Evolutionary conservation across 164 flowering plant genomes (phyloP).

Genomic region (Saururus chinensis): DNA sequence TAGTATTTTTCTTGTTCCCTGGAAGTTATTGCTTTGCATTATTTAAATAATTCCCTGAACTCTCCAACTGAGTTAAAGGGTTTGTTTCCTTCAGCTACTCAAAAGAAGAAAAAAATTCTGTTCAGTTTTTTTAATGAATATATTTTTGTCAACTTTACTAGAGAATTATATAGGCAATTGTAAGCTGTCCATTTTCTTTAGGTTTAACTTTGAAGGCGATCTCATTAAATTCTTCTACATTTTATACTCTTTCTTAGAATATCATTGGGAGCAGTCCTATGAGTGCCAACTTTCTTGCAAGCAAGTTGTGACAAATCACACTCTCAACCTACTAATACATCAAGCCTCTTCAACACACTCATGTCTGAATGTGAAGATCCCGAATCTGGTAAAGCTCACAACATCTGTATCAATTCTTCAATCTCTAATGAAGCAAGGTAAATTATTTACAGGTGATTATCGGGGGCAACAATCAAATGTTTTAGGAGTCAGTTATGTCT

Average conservation of each 20-base stretch:
- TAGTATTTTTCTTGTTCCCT: too few relatives aligned
- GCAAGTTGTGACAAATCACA: conserved; percentile 25
- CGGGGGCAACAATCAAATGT: conserved; percentile 25
- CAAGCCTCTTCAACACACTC: conserved; percentile 49
- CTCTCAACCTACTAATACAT: conserved; percentile 50
- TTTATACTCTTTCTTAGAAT: not conserved
- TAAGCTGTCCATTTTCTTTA: too few relatives aligned
- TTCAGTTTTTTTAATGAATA: too few relatives aligned
- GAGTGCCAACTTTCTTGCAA: conserved; percentile 32
- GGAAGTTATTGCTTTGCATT: conserved; percentile 30
- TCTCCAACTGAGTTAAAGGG: conserved; percentile 44
- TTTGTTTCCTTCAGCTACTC: too few relatives aligned
- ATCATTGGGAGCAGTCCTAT: conserved; percentile 25
- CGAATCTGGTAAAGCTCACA: conserved; percentile 51
- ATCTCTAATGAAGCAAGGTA: not conserved
- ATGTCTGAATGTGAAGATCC: conserved; percentile 73
- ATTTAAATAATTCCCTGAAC: conserved; percentile 42
- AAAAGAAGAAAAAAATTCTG: too few relatives aligned
- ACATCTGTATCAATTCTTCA: not conserved
- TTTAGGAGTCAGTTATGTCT: conserved; percentile 22
- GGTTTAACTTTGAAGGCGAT: not conserved
- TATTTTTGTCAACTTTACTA: too few relatives aligned
- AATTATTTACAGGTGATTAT: conserved; percentile 32
- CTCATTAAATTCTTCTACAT: not conserved
- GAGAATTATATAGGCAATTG: too few relatives aligned